These are phyloP conservation scores for Lenzites betulinus DNA, from an alignment of 768 basidiomycete genomes.

Conservation along the genomic window DNA sequence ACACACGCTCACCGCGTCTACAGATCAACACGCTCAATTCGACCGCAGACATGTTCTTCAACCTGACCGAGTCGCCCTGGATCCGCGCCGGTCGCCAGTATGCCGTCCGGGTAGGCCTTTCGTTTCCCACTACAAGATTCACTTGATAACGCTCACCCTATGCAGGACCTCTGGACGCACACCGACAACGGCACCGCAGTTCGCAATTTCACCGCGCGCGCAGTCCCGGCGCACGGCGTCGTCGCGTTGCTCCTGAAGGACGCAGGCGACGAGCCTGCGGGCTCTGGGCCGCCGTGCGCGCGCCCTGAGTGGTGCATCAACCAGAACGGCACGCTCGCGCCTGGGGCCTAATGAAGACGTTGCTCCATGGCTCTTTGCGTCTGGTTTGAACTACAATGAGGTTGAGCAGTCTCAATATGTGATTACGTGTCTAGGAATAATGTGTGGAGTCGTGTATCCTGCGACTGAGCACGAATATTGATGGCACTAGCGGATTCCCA, in stretches of 20 bases:
- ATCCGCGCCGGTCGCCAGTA: conserved; percentile 68
- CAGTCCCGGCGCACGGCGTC: conserved; percentile 69
- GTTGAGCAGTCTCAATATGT: too few relatives aligned
- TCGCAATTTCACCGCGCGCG: conserved; percentile 57
- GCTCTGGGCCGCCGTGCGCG: conserved; percentile 57
- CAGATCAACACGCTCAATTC: conserved; percentile 63
- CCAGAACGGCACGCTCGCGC: conserved; percentile 51
- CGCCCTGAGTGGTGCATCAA: conserved; percentile 58
- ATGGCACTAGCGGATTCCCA: too few relatives aligned
- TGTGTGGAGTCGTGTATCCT: too few relatives aligned
- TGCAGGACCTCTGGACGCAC: conserved; percentile 72
- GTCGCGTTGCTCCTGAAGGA: conserved; percentile 67
- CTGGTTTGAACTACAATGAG: too few relatives aligned
- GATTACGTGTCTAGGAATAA: too few relatives aligned
- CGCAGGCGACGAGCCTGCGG: conserved; percentile 65
- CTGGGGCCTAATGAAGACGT: conserved; percentile 4
- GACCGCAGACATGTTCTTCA: conserved; percentile 60
- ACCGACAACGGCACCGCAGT: conserved; percentile 68
- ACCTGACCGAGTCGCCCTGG: conserved; percentile 70
- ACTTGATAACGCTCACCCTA: background rate
- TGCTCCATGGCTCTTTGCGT: too few relatives aligned
- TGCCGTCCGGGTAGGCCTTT: conserved; percentile 54
- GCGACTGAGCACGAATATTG: too few relatives aligned
- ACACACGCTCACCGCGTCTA: too few relatives aligned
- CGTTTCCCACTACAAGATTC: background rate